These are phyloP conservation scores for Trichoderma gracile DNA, from an alignment of 2,329 filamentous ascomycete genomes.

Conservation along the genomic window DNA sequence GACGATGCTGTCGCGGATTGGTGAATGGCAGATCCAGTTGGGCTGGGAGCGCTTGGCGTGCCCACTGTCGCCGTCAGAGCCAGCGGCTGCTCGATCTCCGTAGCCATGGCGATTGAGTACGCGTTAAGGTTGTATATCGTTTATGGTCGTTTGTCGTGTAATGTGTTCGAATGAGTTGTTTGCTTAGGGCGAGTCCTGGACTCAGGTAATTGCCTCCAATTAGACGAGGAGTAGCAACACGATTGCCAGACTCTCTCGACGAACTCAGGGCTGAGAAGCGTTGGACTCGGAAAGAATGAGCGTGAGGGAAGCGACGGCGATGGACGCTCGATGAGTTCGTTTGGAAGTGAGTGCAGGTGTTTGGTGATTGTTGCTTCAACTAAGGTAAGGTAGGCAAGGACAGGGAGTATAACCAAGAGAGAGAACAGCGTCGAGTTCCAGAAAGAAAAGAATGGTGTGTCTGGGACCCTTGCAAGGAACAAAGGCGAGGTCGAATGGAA, in stretches of 20 bases:
- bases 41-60: conserved; percentile 33
- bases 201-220: background rate
- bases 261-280: background rate
- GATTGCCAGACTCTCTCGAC: background rate
- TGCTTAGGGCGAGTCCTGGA: background rate
- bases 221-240: conserved; percentile 3
- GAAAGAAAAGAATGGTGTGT: conserved; percentile 33
- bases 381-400: conserved; percentile 11
- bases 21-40: conserved; percentile 31
- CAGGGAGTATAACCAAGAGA: conserved; percentile 26
- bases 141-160: background rate
- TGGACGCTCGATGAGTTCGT: conserved; percentile 8
- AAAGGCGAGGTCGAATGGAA: conserved; percentile 27
- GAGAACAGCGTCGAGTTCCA: conserved; percentile 26
- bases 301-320: background rate
- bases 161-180: background rate
- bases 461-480: conserved; percentile 30
- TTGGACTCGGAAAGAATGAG: conserved; percentile 1
- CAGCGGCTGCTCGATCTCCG: conserved; percentile 43
- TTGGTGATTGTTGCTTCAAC: conserved; percentile 8
- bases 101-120: conserved; percentile 39
- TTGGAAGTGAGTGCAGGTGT: background rate
- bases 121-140: conserved; percentile 19
- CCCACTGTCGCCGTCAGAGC: conserved; percentile 34
- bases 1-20: conserved; percentile 41